Evolutionary conservation across 345 rosid genomes (phyloP).

Genomic region (Hirschfeldia incana): DNA sequence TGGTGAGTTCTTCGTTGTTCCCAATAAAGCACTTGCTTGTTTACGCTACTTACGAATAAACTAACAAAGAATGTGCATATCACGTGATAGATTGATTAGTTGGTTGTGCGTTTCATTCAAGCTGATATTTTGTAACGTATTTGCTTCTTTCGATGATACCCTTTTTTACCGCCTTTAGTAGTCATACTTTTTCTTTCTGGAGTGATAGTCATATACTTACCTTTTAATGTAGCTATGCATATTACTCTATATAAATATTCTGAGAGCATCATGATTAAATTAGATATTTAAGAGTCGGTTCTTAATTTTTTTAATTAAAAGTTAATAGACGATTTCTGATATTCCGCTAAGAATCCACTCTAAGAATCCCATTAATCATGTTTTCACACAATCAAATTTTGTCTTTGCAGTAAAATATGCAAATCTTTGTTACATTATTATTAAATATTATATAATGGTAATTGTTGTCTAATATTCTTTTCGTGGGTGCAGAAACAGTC

Average conservation of each 20-base stretch:
- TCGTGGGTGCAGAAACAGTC: constrained; percentile 45
- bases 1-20: constrained; percentile 45
- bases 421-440: not conserved
- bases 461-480: constrained; percentile 6
- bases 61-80: not conserved
- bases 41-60: not conserved
- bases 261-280: too few relatives aligned
- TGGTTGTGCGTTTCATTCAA: not conserved
- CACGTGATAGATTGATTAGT: not conserved
- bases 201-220: too few relatives aligned
- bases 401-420: not conserved
- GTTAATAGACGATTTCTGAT: too few relatives aligned
- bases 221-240: too few relatives aligned
- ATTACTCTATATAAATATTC: too few relatives aligned
- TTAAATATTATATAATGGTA: not conserved
- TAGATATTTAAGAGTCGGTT: too few relatives aligned
- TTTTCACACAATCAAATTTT: not conserved
- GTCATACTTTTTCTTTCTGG: too few relatives aligned
- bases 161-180: not conserved
- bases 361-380: too few relatives aligned
- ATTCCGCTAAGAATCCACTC: too few relatives aligned
- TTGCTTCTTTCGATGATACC: not conserved
- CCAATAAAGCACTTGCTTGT: not conserved
- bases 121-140: not conserved
- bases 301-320: too few relatives aligned